A percentile compares a stretch with the other conserved stretches of the same genome.
Evolutionary conservation across 2,329 filamentous ascomycete genomes (phyloP).

Genomic region (Bertia moriformis): DNA sequence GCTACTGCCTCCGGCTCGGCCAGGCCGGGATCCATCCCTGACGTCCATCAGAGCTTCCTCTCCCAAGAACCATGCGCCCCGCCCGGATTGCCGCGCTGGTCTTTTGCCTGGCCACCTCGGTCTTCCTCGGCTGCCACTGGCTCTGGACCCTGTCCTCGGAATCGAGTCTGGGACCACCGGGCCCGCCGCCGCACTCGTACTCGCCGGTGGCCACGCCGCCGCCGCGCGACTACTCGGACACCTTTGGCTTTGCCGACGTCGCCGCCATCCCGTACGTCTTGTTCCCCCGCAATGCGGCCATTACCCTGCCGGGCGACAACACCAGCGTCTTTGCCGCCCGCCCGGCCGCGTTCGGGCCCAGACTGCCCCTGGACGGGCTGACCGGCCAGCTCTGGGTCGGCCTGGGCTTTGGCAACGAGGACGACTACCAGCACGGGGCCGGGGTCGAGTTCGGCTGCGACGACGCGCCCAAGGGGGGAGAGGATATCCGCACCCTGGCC

Average conservation of each 20-base stretch:
- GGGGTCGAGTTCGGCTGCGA: conserved; percentile 93
- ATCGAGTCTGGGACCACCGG: no score
- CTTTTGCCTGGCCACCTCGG: conserved; percentile 34
- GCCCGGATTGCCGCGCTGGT: conserved; percentile 37
- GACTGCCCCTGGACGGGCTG: conserved; percentile 59
- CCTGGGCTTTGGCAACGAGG: conserved; percentile 76
- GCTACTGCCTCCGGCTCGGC: no score
- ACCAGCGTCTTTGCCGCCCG: conserved; percentile 90
- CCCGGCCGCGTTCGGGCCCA: conserved; percentile 82
- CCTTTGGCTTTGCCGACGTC: conserved; percentile 53
- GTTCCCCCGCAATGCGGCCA: conserved; percentile 88
- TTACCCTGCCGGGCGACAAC: conserved; percentile 94
- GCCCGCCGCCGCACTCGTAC: no score
- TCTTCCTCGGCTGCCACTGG: conserved; percentile 39
- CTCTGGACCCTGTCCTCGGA: conserved; percentile 19
- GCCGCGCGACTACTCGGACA: conserved; percentile 22
- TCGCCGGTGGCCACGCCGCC: conserved; percentile 9
- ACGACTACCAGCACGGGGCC: conserved; percentile 41
- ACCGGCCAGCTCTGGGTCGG: conserved; percentile 90
- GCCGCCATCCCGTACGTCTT: conserved; percentile 69
- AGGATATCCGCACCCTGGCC: conserved; percentile 36
- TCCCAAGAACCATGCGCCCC: conserved; percentile 35
- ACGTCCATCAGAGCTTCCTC: no score
- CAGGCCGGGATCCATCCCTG: no score
- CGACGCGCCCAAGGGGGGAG: conserved; percentile 84